Percentiles rank a stretch among this genome's conserved stretches.
Conservation (phyloP, 495 filamentous ascomycete species). For the Aspergillus carlsbadensis region DNA sequence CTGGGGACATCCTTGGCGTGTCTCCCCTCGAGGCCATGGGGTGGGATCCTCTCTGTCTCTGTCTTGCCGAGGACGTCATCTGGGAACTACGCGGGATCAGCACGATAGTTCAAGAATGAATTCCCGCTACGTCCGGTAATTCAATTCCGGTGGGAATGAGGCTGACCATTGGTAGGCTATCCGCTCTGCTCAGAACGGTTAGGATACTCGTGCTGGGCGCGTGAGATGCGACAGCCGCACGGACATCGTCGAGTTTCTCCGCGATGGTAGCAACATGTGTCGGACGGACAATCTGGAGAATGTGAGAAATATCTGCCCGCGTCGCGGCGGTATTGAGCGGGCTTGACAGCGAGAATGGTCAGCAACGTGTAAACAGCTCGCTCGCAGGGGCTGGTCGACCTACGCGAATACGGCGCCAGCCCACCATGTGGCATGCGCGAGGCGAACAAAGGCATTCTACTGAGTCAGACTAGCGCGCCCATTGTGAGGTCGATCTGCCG, state of each 20-base stretch:
- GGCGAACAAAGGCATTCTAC: slow-evolving; percentile 10
- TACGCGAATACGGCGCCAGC: slow-evolving; percentile 3
- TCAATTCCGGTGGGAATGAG: too few species aligned
- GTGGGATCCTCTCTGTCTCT: neutral
- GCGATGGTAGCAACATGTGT: slow-evolving; percentile 3
- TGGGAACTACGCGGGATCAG: neutral
- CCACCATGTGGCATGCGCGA: slow-evolving; percentile 10
- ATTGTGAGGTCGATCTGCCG: neutral
- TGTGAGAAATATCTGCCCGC: neutral
- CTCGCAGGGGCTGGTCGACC: neutral
- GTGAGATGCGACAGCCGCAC: neutral
- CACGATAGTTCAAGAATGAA: too few species aligned
- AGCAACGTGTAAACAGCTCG: neutral
- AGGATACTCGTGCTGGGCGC: neutral
- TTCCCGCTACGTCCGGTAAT: too few species aligned
- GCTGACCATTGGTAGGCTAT: neutral
- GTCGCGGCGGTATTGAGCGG: slow-evolving; percentile 7
- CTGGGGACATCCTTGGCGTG: slow-evolving; percentile 4
- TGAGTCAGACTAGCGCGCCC: too few species aligned
- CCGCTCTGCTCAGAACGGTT: neutral
- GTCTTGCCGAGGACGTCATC: neutral
- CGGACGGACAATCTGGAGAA: neutral
- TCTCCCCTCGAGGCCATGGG: neutral
- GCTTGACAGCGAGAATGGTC: neutral
- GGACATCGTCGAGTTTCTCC: neutral